A percentile compares a stretch with the other conserved stretches of the same genome.
Conservation (phyloP, 2,329 filamentous ascomycete genomes). For the Colletotrichum tabaci region DNA sequence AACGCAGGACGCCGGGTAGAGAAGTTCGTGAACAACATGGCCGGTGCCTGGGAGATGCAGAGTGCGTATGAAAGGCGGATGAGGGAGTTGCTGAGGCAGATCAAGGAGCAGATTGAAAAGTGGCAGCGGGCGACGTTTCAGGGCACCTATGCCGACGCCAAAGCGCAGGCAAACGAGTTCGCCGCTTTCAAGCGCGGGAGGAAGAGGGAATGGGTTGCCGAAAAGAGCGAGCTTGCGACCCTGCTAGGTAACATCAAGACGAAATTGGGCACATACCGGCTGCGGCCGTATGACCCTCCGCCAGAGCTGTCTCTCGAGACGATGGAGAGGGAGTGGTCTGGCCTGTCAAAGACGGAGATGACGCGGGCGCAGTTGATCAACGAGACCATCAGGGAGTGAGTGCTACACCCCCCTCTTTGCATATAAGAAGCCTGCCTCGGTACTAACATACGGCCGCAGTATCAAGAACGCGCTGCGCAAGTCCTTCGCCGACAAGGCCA, state of each 20-base stretch:
- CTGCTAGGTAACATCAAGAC: slow-evolving; percentile 98
- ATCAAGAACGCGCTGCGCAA: slow-evolving; percentile 96
- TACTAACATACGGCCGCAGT: slow-evolving; percentile 59
- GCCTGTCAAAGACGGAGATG: slow-evolving; percentile 87
- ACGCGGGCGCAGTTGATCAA: slow-evolving; percentile 94
- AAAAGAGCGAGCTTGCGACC: slow-evolving; percentile 95
- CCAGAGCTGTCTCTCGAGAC: slow-evolving; percentile 85
- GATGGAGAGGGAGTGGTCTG: slow-evolving; percentile 86
- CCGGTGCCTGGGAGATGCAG: slow-evolving; percentile 99
- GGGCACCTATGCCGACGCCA: slow-evolving; percentile 93
- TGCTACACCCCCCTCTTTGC: slow-evolving; percentile 31
- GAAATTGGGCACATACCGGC: slow-evolving; percentile 93
- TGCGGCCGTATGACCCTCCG: slow-evolving; percentile 93
- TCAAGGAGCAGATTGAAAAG: slow-evolving; percentile 78
- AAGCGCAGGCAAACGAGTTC: slow-evolving; percentile 86
- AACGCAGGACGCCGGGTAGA: slow-evolving; percentile 96
- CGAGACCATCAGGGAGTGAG: slow-evolving; percentile 94
- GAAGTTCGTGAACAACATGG: slow-evolving; percentile 99
- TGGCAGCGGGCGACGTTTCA: slow-evolving; percentile 90
- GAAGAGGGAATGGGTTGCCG: slow-evolving; percentile 96
- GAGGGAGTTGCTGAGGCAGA: slow-evolving; percentile 82
- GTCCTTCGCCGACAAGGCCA: slow-evolving; percentile 97
- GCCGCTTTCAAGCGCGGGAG: slow-evolving; percentile 89
- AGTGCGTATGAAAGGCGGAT: slow-evolving; percentile 94
- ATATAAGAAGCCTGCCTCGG: slow-evolving; percentile 47